Evolutionary conservation across 495 filamentous ascomycete genomes (phyloP).

Genomic region (Xylaria telfairii): DNA sequence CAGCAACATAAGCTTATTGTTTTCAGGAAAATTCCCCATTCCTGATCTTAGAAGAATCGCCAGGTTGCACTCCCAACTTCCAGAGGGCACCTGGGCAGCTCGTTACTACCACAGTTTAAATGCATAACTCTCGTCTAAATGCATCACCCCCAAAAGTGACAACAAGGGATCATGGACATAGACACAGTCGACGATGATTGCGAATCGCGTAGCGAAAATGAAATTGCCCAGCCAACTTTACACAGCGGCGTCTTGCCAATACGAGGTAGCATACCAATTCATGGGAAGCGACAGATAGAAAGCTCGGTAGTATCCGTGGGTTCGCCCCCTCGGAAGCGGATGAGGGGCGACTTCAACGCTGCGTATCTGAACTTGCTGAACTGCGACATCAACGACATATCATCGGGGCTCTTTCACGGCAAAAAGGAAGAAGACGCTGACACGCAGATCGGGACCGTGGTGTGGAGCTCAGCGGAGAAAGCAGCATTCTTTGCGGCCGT

Average conservation of each 20-base stretch:
- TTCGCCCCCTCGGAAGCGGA: slow-evolving; percentile 39
- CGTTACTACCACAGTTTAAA: slow-evolving; percentile 2
- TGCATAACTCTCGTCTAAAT: slow-evolving; percentile 16
- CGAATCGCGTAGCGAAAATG: slow-evolving; percentile 6
- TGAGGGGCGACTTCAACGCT: slow-evolving; percentile 50
- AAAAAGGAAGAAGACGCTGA: slow-evolving; percentile 23
- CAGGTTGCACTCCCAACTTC: neutral
- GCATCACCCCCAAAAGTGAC: slow-evolving; percentile 3
- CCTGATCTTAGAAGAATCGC: neutral
- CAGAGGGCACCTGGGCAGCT: neutral
- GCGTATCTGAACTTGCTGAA: slow-evolving; percentile 68
- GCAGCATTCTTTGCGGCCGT: slow-evolving; percentile 68
- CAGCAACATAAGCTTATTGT: neutral
- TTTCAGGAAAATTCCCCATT: neutral
- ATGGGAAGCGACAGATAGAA: slow-evolving; percentile 25
- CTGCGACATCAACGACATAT: slow-evolving; percentile 54
- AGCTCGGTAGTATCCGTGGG: neutral
- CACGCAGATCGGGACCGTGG: slow-evolving; percentile 67
- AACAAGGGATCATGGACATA: slow-evolving; percentile 17
- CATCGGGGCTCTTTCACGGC: slow-evolving; percentile 35
- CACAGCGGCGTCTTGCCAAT: slow-evolving; percentile 1
- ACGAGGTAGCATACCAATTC: neutral
- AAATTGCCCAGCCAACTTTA: neutral
- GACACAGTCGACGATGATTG: slow-evolving; percentile 19
- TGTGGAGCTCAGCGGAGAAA: slow-evolving; percentile 77